Base-by-base conservation (phyloP, 768 basidiomycete genomes). In the Auricularia cornea region DNA sequence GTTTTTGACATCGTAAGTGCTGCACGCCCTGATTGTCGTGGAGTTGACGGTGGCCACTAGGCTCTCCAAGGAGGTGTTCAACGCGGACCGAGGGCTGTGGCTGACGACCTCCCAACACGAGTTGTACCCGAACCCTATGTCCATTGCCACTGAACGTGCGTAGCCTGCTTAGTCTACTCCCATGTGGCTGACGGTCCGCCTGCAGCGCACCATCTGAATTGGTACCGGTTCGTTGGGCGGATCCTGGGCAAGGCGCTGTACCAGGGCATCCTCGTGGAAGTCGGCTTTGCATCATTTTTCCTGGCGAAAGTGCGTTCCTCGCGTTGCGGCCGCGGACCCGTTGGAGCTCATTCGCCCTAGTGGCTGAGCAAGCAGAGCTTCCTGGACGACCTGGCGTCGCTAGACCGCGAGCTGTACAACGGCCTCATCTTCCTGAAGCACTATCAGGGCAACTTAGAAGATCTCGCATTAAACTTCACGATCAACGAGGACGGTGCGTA, bases 221-320 rank as follows among this genome's bases (percentile, higher is more conserved):
- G 96, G 96, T 98, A 91, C 71, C 83, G 86, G 1, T 94, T 96
- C 74, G 89, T 98, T 64, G 97, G 97, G 0, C 81, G 92, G 1
- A 91, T 99, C 23, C 80, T 99, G 1, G 96, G 96, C 3, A 98
- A 98, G 72, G 97, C 96, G 0, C 80, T 99, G 72, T 98, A 99
- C 69, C 92, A 98, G 61, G 94, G 95, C 1, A 97, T 98, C 56
- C 79, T 99, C 6, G 87, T 96, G 18, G 94, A 98, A 66, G 93
- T 98, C 2, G 90, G 89, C 0, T 98, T 98, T 72, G 95, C 97
- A 3, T 85, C 87, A 2, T 99, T 98, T 80, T 98, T 98, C 81
- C 79, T 97, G 62, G 84, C 90, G 6, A 94, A 93, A 81, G 86
- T 89, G 60, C 35, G 75, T 68, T 20, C 20, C 3, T 8, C 12